Evolutionary conservation across 2,329 filamentous ascomycete genomes (phyloP).

Genomic region (Trichoderma pleuroti): DNA sequence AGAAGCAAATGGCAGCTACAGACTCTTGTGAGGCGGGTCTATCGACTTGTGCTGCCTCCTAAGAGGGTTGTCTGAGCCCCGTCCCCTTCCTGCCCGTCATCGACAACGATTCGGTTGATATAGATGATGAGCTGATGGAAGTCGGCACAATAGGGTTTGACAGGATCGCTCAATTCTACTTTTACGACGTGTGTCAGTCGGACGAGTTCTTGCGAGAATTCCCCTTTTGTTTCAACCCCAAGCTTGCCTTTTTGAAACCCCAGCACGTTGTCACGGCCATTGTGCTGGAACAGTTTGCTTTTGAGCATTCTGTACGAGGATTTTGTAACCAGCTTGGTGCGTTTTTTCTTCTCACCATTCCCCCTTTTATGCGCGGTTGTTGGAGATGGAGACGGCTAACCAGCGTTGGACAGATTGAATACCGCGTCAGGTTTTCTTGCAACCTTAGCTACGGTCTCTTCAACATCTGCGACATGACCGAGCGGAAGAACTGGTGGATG

Average conservation of each 20-base stretch:
- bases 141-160: neutral
- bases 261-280: conserved; percentile 61
- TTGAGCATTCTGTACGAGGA: conserved; percentile 47
- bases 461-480: conserved; percentile 55
- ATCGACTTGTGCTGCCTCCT: neutral
- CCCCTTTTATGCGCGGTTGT: neutral
- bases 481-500: conserved; percentile 45
- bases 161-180: conserved; percentile 1
- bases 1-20: neutral
- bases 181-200: neutral
- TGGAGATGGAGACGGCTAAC: neutral
- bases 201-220: conserved; percentile 41
- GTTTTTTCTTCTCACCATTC: conserved; percentile 8
- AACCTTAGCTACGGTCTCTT: conserved; percentile 79
- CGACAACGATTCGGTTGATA: neutral
- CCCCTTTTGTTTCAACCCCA: conserved; percentile 59
- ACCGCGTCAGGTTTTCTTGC: conserved; percentile 31
- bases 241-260: conserved; percentile 64
- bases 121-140: neutral
- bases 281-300: conserved; percentile 53
- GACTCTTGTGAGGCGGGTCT: neutral
- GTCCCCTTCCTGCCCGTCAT: neutral
- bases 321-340: conserved; percentile 55
- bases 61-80: neutral
- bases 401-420: conserved; percentile 29